Evolutionary conservation across 345 rosid species (phyloP).

Genomic region (Lepidium aucheri): DNA sequence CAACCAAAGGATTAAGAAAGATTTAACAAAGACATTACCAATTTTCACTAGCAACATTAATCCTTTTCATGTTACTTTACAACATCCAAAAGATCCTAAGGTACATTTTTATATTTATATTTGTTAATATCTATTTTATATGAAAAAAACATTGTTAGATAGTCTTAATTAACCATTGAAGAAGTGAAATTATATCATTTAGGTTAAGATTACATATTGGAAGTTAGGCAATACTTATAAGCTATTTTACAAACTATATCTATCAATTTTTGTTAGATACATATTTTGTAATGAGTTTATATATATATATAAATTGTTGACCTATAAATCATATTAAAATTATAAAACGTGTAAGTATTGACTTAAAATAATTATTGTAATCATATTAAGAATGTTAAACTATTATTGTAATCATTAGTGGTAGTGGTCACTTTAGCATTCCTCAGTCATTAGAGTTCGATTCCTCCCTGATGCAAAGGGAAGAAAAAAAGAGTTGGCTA

Average conservation of each 20-base stretch:
- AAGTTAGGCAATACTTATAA: neutral
- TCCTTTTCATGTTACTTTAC: slow-evolving; percentile 22
- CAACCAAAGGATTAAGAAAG: slow-evolving; percentile 36
- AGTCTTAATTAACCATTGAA: too few species aligned
- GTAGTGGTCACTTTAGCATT: too few species aligned
- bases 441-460: too few species aligned
- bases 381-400: too few species aligned
- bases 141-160: too few species aligned
- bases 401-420: too few species aligned
- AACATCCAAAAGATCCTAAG: slow-evolving; percentile 8
- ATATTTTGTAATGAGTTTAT: neutral
- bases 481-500: too few species aligned
- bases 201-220: neutral
- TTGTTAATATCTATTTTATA: neutral
- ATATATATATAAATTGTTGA: too few species aligned
- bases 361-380: too few species aligned
- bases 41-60: slow-evolving; percentile 27
- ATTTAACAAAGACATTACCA: slow-evolving; percentile 32
- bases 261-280: neutral
- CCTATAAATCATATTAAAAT: too few species aligned
- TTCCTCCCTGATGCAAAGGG: too few species aligned
- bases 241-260: neutral
- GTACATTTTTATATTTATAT: neutral
- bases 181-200: neutral
- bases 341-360: too few species aligned